Base-by-base conservation (phyloP, 1,139 yeast species). In the Suhomyces coccinellae region DNA sequence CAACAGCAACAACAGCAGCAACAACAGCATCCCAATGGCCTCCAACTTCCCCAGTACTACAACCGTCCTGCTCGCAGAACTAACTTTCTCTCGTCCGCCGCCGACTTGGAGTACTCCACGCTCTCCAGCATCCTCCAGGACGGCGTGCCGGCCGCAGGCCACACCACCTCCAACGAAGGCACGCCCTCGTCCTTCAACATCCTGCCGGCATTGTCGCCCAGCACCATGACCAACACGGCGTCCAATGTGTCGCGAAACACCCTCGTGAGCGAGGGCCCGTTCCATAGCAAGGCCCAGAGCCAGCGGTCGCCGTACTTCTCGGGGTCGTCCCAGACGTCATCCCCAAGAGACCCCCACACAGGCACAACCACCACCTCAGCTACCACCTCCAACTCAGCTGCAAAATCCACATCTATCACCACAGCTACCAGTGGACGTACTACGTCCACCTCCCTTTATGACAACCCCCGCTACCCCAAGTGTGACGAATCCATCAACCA, bases 61-160 rank as follows among this genome's bases (percentile, higher is more conserved):
- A 33, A 37, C 15, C 31, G 33, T 6, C 16, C 30, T 6, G 15
- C 43, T 22, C 56, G 57, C 47, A 53, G 71, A 36, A 67, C 71
- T 9, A 73, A 72, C 44, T 83, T 88, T 58, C 67, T 86, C 49
- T 85, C 95, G 1, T 71, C 83, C 13, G 93, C 96, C 0, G 91
- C 93, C 0, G 87, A 86, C 57, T 70, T 84, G 51, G 97, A 89
- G 57, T 87, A 88, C 57, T 77, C 88, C 4, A 83, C 88, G 2
- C 66, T 89, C 34, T 85, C 95, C n/a, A 82, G 77, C 51, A 86
- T 88, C 42, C 75, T 86, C 31, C 83, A 77, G 43, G 84, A 81
- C 49, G 82, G 77, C 47, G 61, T 69, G 45, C 51, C 58, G 46
- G 63, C 59, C 44, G 47, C 57, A 41, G 55, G 55, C 42, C 69